Conservation (phyloP, 2,329 filamentous ascomycete genomes). For the Cercospora sp. region DNA sequence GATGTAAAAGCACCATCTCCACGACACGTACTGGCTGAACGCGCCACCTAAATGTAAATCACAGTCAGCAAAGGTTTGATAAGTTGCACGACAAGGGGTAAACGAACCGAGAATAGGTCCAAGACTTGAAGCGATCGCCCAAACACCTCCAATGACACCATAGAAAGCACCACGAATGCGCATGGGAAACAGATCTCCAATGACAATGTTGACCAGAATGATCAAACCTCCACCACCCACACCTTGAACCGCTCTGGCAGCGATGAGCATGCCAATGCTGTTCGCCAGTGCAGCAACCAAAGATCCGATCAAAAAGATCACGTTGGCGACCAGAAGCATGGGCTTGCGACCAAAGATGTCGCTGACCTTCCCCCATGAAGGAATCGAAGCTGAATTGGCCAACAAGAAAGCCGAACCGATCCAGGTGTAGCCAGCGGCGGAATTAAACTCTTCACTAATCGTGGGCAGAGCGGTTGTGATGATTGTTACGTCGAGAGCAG, state of each 20-base stretch:
- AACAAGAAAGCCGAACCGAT: constrained; percentile 56
- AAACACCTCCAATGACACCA: constrained; percentile 65
- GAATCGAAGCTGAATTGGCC: constrained; percentile 41
- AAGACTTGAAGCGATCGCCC: constrained; percentile 65
- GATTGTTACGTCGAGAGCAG: constrained; percentile 58
- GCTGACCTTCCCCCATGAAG: constrained; percentile 48
- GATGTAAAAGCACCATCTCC: constrained; percentile 65
- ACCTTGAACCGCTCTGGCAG: constrained; percentile 63
- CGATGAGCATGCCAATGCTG: constrained; percentile 63
- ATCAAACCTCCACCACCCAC: constrained; percentile 64
- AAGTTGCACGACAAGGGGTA: constrained; percentile 33
- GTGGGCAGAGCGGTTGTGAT: constrained; percentile 29
- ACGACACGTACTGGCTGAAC: constrained; percentile 63
- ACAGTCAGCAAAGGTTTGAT: constrained; percentile 40
- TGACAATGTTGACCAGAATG: constrained; percentile 64
- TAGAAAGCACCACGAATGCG: constrained; percentile 59
- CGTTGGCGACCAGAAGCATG: constrained; percentile 60
- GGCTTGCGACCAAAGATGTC: constrained; percentile 59
- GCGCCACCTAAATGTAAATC: constrained; percentile 60
- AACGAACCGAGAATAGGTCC: constrained; percentile 59
- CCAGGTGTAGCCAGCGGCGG: constrained; percentile 55
- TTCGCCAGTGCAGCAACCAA: constrained; percentile 60
- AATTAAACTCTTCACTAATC: constrained; percentile 49
- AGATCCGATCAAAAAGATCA: constrained; percentile 60
- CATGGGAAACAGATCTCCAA: constrained; percentile 62